Evolutionary conservation across 305 asterid species (phyloP).

Genomic region (Lippia alba): DNA sequence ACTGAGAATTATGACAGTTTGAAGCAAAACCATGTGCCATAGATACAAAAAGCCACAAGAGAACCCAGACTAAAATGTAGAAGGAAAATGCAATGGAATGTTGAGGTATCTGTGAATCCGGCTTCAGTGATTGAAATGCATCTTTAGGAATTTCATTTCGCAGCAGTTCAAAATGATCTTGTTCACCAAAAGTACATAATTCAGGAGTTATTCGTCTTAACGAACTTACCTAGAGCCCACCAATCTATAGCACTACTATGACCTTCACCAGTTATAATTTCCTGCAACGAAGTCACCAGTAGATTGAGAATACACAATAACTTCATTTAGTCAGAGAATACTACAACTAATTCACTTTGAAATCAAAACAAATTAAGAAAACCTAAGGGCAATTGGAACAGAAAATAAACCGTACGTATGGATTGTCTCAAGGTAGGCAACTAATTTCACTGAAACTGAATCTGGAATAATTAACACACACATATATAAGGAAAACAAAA

Average conservation of each 20-base stretch:
- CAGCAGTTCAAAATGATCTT: conserved; percentile 1
- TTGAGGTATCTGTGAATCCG: too few species aligned
- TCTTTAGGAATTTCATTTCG: not conserved
- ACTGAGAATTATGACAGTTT: conserved; percentile 21
- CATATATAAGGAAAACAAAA: too few species aligned
- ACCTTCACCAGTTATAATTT: conserved; percentile 91
- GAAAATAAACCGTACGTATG: not conserved
- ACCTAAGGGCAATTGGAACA: not conserved
- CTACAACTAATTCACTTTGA: not conserved
- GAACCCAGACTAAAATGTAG: too few species aligned
- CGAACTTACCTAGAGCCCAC: conserved; percentile 96
- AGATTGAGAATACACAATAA: conserved; percentile 26
- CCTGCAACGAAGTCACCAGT: conserved; percentile 61
- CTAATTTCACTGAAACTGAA: not conserved
- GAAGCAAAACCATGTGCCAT: conserved; percentile 22
- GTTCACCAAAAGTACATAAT: not conserved
- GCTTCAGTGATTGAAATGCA: not conserved
- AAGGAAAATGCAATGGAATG: too few species aligned
- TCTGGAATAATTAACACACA: not conserved
- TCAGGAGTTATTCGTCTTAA: conserved; percentile 15
- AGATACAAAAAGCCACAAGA: too few species aligned
- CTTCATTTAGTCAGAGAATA: not conserved
- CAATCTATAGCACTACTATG: conserved; percentile 98
- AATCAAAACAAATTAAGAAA: conserved; percentile 1
- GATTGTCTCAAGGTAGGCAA: conserved; percentile 22